Conservation (phyloP, 805 yeast genomes). For the Yarrowia sp. region DNA sequence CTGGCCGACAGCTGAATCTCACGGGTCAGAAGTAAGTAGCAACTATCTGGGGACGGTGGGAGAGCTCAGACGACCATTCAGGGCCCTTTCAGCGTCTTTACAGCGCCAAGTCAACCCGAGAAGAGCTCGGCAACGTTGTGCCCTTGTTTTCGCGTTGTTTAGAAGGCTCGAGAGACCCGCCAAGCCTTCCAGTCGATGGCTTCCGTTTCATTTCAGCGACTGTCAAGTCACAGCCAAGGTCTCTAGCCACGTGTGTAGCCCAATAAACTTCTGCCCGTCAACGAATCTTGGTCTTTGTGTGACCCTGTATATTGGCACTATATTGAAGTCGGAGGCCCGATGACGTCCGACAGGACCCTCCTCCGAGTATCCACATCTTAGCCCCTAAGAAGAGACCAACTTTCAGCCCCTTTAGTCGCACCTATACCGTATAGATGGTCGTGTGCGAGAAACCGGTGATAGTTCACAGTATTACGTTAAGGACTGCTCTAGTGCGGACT, state of each 20-base stretch:
- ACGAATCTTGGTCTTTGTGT: neutral
- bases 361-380: neutral
- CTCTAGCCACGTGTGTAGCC: conserved; percentile 24
- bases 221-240: conserved; percentile 1
- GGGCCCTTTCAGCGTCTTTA: no score
- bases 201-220: neutral
- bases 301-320: neutral
- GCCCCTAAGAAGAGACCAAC: neutral
- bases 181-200: conserved; percentile 14
- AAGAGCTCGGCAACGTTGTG: conserved; percentile 20
- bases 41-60: neutral
- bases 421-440: neutral
- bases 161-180: neutral
- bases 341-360: neutral
- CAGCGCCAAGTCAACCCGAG: conserved; percentile 3
- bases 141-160: neutral
- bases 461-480: conserved; percentile 6
- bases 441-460: neutral
- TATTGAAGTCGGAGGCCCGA: neutral
- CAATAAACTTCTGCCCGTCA: neutral
- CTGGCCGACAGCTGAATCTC: neutral
- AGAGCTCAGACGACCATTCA: neutral
- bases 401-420: no score
- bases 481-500: conserved; percentile 9
- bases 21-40: neutral